Percentiles rank a stretch among this genome's conserved stretches.
These are phyloP conservation scores for Calonectria crousiana DNA, from an alignment of 2,329 filamentous ascomycete species.

Conservation along the genomic window DNA sequence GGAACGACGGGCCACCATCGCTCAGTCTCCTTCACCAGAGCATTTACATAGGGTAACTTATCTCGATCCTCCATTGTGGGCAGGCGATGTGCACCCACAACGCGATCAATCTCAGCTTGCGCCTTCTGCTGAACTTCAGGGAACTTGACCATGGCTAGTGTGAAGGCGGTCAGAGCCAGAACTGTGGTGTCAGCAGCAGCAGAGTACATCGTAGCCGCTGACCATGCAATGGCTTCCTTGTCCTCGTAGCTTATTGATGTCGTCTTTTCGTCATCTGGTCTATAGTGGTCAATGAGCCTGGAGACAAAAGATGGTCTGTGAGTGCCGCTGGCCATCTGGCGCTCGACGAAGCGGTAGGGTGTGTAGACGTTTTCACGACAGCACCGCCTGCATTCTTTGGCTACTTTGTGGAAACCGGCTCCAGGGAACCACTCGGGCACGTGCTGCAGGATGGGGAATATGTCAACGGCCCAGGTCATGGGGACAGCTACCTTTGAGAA, in stretches of 20 bases:
- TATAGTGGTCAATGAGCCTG: background rate
- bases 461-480: background rate
- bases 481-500: background rate
- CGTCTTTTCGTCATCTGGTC: background rate
- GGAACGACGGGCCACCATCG: conserved; percentile 53
- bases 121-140: conserved; percentile 46
- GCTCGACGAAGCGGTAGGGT: background rate
- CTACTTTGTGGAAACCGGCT: background rate
- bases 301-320: background rate
- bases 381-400: background rate
- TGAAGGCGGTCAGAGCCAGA: background rate
- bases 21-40: conserved; percentile 70
- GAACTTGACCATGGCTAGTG: background rate
- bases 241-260: background rate
- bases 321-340: background rate
- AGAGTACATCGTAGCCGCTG: background rate
- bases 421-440: background rate
- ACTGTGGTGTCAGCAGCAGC: background rate
- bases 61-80: conserved; percentile 62
- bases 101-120: conserved; percentile 64
- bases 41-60: conserved; percentile 64
- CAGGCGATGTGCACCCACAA: conserved; percentile 60
- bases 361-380: background rate
- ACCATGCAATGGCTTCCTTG: background rate
- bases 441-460: background rate